Conservation (phyloP, 176 grass and related monocot genomes). For the Areca catechu region DNA sequence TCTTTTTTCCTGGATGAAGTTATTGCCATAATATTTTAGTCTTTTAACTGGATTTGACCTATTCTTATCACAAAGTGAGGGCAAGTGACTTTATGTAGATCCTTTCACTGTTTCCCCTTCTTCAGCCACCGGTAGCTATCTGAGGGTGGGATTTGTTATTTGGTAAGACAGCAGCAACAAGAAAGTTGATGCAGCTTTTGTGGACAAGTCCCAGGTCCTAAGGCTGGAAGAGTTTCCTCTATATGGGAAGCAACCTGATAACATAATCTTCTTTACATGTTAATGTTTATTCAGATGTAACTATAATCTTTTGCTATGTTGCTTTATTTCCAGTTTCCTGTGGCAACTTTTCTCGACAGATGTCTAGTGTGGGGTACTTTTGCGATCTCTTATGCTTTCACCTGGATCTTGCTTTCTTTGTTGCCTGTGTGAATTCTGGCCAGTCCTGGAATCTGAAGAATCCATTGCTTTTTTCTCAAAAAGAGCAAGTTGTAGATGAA, state of each 20-base stretch:
- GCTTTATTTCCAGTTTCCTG: too few species aligned
- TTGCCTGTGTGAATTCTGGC: constrained; percentile 86
- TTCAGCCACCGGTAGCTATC: constrained; percentile 78
- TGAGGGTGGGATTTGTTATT: constrained; percentile 91
- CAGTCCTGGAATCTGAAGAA: constrained; percentile 50
- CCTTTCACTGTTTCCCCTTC: constrained; percentile 77
- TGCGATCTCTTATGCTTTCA: constrained; percentile 94
- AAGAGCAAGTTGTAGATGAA: constrained; percentile 38
- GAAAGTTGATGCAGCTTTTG: constrained; percentile 74
- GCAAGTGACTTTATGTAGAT: constrained; percentile 41
- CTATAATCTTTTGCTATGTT: not conserved
- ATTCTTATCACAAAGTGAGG: constrained; percentile 9
- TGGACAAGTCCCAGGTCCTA: constrained; percentile 86
- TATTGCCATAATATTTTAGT: not conserved
- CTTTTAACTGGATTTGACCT: constrained; percentile 9
- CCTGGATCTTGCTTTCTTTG: constrained; percentile 75
- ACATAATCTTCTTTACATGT: constrained; percentile 30
- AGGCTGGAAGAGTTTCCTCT: constrained; percentile 64
- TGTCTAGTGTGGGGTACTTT: constrained; percentile 64
- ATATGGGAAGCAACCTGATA: constrained; percentile 54
- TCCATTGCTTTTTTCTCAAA: constrained; percentile 64
- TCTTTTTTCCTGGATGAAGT: constrained; percentile 20
- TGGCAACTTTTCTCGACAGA: constrained; percentile 46
- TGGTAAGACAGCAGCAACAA: constrained; percentile 60
- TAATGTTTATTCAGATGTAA: constrained; percentile 10